These are phyloP conservation scores for Loxodes magnus DNA, from an alignment of 73 alveolate species.

Conservation along the genomic window DNA sequence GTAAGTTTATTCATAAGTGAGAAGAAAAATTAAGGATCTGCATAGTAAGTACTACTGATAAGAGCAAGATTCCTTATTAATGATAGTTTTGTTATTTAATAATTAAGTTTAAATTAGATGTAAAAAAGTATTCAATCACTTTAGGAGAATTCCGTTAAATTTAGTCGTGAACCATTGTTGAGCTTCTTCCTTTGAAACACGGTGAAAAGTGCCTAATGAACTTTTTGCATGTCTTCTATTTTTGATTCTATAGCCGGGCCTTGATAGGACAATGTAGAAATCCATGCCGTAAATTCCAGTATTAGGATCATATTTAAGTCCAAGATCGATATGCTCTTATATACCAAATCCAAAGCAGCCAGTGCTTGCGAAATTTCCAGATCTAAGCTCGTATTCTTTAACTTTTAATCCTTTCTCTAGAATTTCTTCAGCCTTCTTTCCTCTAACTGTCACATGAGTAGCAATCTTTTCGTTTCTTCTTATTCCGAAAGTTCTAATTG, in stretches of 20 bases:
- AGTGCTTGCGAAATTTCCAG: conserved; percentile 33
- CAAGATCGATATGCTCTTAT: conserved; percentile 60
- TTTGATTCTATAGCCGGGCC: conserved; percentile 55
- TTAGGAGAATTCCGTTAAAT: conserved; percentile 19
- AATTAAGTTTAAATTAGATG: no score
- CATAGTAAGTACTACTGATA: no score
- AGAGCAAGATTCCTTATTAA: no score
- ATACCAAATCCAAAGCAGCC: conserved; percentile 34
- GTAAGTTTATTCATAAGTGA: no score
- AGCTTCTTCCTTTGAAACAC: conserved; percentile 50
- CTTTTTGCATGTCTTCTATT: conserved; percentile 28
- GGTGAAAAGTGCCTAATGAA: conserved; percentile 43
- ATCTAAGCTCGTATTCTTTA: conserved; percentile 58
- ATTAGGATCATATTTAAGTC: no score
- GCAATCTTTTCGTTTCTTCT: conserved; percentile 64
- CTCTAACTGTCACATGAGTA: conserved; percentile 58
- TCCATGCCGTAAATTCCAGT: conserved; percentile 67
- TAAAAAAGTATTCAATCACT: no score
- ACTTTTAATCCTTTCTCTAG: conserved; percentile 54
- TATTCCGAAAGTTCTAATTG: conserved; percentile 51
- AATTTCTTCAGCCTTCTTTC: no score
- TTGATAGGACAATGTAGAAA: conserved; percentile 49
- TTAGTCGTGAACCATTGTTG: conserved; percentile 38
- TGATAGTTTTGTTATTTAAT: no score
- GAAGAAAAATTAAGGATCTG: no score